phyloP scores from a whole-genome alignment of 1,284 basidiomycete genomes.

The Takashimella tepidaria region DNA sequence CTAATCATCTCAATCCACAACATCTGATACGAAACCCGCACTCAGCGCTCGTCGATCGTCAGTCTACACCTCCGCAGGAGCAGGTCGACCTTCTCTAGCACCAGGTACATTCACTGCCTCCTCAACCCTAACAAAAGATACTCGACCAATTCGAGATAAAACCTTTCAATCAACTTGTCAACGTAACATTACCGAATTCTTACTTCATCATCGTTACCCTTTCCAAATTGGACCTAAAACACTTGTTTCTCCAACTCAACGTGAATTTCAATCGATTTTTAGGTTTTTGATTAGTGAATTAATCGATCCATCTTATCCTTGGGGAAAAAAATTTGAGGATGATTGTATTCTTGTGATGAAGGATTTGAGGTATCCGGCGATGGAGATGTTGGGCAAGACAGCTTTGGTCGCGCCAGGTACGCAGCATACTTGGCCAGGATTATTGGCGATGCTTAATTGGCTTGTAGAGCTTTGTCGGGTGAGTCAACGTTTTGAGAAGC shows the following conservation, averaged over 20 bases:
- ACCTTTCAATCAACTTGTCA: slow-evolving; percentile 67
- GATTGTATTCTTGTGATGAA: slow-evolving; percentile 67
- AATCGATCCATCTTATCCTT: slow-evolving; percentile 61
- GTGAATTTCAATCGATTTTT: slow-evolving; percentile 76
- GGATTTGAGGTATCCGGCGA: slow-evolving; percentile 69
- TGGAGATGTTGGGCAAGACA: slow-evolving; percentile 67
- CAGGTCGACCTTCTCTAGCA: slow-evolving; percentile 43
- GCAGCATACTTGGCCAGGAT: slow-evolving; percentile 73
- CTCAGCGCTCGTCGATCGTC: slow-evolving; percentile 64
- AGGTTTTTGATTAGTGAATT: slow-evolving; percentile 62
- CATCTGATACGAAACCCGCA: no score
- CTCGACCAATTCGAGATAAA: slow-evolving; percentile 66
- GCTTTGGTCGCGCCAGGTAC: slow-evolving; percentile 78
- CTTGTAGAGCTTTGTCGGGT: slow-evolving; percentile 72
- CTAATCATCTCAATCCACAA: no score
- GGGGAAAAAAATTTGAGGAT: slow-evolving; percentile 64
- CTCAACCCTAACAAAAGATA: slow-evolving; percentile 58
- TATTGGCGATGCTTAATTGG: slow-evolving; percentile 82
- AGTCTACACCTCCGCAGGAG: slow-evolving; percentile 52
- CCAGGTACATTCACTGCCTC: slow-evolving; percentile 52
- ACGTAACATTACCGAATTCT: slow-evolving; percentile 65
- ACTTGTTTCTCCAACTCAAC: slow-evolving; percentile 67
- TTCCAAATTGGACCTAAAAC: slow-evolving; percentile 57
- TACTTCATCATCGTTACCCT: slow-evolving; percentile 60
- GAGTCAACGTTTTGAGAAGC: no score